Conservation (phyloP, 2,329 filamentous ascomycete genomes). For the Biscogniauxia sp. region DNA sequence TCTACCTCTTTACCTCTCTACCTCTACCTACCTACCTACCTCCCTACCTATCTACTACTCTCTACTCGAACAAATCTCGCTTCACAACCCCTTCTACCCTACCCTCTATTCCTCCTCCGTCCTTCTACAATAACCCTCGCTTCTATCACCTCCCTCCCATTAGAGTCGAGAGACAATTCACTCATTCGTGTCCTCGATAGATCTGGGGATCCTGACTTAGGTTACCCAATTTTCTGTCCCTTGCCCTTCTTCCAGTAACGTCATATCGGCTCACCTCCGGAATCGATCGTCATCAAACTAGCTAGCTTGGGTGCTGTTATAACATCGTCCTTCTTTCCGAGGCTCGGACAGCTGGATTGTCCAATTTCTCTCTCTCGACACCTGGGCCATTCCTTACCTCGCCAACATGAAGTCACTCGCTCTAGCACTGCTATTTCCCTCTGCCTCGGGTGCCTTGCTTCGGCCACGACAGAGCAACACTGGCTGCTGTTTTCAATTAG, state of each 20-base stretch:
- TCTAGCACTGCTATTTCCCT: conserved; percentile 15
- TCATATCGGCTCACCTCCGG: conserved; percentile 15
- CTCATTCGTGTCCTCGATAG: conserved; percentile 4
- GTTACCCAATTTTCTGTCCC: background rate
- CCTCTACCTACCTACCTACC: no score
- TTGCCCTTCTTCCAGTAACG: conserved; percentile 7
- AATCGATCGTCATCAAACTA: background rate
- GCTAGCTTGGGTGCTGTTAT: background rate
- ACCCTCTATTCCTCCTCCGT: background rate
- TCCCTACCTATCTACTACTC: background rate
- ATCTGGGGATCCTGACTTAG: conserved; percentile 2
- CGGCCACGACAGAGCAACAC: conserved; percentile 13
- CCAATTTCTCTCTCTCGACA: conserved; percentile 8
- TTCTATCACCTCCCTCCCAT: conserved; percentile 1
- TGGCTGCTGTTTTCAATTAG: conserved; percentile 29
- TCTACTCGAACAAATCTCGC: background rate
- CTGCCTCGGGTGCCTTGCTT: conserved; percentile 11
- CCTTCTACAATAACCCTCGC: background rate
- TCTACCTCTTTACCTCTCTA: background rate
- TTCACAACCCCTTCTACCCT: background rate
- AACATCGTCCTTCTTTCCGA: background rate
- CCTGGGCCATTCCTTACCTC: background rate
- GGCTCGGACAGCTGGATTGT: background rate
- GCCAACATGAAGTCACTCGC: conserved; percentile 20
- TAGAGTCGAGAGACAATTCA: conserved; percentile 6